phyloP scores from a whole-genome alignment of 768 basidiomycete species.

The Gyrodon lividus region DNA sequence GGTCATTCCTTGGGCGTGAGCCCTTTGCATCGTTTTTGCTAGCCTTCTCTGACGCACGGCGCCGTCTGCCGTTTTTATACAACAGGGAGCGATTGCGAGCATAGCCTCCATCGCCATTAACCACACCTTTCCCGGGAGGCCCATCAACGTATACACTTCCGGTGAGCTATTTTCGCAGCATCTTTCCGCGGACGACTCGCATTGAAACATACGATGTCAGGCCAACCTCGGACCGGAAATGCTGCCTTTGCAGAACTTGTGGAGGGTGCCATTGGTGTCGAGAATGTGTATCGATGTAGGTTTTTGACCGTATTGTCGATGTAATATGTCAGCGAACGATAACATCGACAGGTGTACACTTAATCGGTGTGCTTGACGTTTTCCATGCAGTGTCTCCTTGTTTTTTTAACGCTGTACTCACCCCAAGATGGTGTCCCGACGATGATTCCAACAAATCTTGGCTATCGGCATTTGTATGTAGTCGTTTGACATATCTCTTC shows the following conservation, averaged over 20 bases:
- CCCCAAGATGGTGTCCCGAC: slow-evolving; percentile 51
- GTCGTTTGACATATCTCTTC: slow-evolving; percentile 2
- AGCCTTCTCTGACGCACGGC: slow-evolving; percentile 3
- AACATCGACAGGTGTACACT: slow-evolving; percentile 39
- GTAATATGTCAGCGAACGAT: neutral
- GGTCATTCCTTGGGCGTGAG: slow-evolving; percentile 43
- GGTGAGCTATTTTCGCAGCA: slow-evolving; percentile 29
- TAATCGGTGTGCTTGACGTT: slow-evolving; percentile 33
- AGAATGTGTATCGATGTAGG: slow-evolving; percentile 44
- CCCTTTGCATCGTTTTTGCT: neutral
- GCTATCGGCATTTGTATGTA: slow-evolving; percentile 46
- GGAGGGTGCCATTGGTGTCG: slow-evolving; percentile 36
- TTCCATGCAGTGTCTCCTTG: neutral
- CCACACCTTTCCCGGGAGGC: slow-evolving; percentile 27
- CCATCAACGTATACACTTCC: slow-evolving; percentile 41
- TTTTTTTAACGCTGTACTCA: neutral
- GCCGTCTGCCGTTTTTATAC: neutral
- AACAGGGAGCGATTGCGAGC: slow-evolving; percentile 39
- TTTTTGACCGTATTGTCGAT: neutral
- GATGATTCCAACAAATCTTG: slow-evolving; percentile 43
- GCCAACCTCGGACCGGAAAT: slow-evolving; percentile 52
- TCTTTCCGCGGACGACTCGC: neutral
- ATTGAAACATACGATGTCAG: slow-evolving; percentile 24
- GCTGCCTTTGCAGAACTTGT: slow-evolving; percentile 39
- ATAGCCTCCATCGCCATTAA: slow-evolving; percentile 36